A percentile compares a stretch with the other conserved stretches of the same genome.
Evolutionary conservation across 345 rosid species (phyloP).

Genomic region (Firmiana major): DNA sequence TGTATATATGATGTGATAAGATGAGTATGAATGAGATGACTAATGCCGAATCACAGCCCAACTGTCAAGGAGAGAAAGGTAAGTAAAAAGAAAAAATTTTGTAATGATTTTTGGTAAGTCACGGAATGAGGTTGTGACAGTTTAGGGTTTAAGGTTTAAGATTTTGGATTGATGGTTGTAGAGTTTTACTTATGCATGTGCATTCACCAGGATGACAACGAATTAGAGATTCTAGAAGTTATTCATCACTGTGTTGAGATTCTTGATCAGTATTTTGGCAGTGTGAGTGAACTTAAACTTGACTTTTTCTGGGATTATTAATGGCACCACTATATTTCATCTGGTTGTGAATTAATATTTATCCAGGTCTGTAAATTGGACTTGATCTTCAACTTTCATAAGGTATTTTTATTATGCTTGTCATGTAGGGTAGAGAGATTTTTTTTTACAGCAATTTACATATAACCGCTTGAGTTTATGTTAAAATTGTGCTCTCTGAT

Average conservation of each 20-base stretch:
- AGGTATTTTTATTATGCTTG: constrained; percentile 42
- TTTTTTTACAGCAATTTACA: not conserved
- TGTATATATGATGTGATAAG: no score
- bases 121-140: no score
- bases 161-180: no score
- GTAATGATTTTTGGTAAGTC: no score
- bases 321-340: not conserved
- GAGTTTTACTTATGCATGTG: constrained; percentile 99
- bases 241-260: constrained; percentile 96
- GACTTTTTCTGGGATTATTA: not conserved
- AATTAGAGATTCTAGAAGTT: constrained; percentile 79
- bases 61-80: no score
- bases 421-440: not conserved
- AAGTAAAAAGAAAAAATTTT: no score
- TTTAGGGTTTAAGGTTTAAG: no score
- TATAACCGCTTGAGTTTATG: not conserved
- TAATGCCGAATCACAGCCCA: no score
- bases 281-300: constrained; percentile 54
- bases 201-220: constrained; percentile 86
- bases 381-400: constrained; percentile 93
- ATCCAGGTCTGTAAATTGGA: constrained; percentile 90
- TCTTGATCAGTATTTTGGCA: constrained; percentile 91
- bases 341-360: constrained; percentile 10
- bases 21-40: no score
- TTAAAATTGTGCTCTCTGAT: not conserved